Base-by-base conservation (phyloP, 78 protist species). In the Dictyostelium citrinum region DNA sequence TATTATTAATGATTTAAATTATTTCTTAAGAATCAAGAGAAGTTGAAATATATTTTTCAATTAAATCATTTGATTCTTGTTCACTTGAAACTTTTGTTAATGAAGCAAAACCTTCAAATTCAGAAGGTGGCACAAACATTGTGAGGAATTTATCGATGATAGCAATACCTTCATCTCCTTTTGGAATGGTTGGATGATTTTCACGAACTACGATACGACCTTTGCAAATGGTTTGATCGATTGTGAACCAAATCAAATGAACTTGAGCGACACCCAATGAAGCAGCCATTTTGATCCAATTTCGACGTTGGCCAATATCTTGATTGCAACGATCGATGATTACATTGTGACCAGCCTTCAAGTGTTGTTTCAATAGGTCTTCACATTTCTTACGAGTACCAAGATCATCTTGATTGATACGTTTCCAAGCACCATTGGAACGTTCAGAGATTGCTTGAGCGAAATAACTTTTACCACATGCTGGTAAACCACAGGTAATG, bases 311-410 rank as follows among this genome's bases (percentile, higher is more conserved):
- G 20, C 22, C 43, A 41, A 84, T 75, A 17, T 84, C 91, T 72
- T 72, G 81, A 71, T 84, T 84, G 22, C 91, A 84, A 39, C 91
- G 70, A 37, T 84, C 91, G 24, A 84, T 49, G 16, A 84, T 60
- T 8, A 84, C 75, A 27, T 64, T 55, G 1, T 84, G 75, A 20
- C 91, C 91, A 22, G 35, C 41, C 60, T 84, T 84, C 11, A 75
- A n/a, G 3, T 60, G 29, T 14, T 31, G 60, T 14, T 46, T 75
- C 3, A 84, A 35, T 5, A 55, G 29, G 5, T 84, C 91, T 29
- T 84, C 91, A 29, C 91, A 84, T 35, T 84, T 84, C 75, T 84
- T 84, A 33, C 91, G 29, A 16, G 91, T 75, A 9, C 91, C 91
- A 16, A 84, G 33, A 14, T 84, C 91, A 68, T 84, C 91, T 60